Evolutionary conservation across 2,329 filamentous ascomycete species (phyloP).

Genomic region (Exophiala alcalophila): DNA sequence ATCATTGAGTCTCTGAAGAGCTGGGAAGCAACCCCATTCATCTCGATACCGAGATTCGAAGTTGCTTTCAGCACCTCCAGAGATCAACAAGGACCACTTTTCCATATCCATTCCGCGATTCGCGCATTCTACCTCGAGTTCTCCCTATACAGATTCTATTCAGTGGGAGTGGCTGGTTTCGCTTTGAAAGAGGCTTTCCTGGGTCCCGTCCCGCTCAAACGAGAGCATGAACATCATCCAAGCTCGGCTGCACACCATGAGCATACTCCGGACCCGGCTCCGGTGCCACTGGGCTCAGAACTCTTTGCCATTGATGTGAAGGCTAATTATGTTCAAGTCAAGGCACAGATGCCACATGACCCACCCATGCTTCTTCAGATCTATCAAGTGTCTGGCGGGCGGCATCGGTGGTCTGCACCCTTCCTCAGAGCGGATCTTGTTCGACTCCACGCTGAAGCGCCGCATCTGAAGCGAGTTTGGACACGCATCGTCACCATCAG

Average conservation of each 20-base stretch:
- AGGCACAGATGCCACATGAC: slow-evolving; percentile 82
- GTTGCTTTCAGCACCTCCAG: slow-evolving; percentile 79
- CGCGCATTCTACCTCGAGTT: slow-evolving; percentile 80
- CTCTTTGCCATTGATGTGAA: slow-evolving; percentile 79
- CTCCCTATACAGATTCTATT: slow-evolving; percentile 90
- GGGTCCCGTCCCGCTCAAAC: slow-evolving; percentile 29
- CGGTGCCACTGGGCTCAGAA: slow-evolving; percentile 49
- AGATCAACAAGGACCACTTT: slow-evolving; percentile 80
- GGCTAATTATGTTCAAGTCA: slow-evolving; percentile 77
- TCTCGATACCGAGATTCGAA: slow-evolving; percentile 83
- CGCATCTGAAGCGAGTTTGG: slow-evolving; percentile 80
- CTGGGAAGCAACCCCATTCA: slow-evolving; percentile 79
- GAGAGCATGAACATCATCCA: slow-evolving; percentile 3
- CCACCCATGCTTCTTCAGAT: slow-evolving; percentile 90
- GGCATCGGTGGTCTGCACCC: slow-evolving; percentile 82
- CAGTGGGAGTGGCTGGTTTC: slow-evolving; percentile 74
- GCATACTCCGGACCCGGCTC: slow-evolving; percentile 23
- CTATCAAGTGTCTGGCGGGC: slow-evolving; percentile 75
- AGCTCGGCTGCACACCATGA: slow-evolving; percentile 27
- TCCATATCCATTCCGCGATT: slow-evolving; percentile 79
- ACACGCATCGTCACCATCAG: slow-evolving; percentile 82
- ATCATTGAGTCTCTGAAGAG: slow-evolving; percentile 84
- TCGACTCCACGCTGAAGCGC: slow-evolving; percentile 83
- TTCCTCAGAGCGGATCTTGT: slow-evolving; percentile 74
- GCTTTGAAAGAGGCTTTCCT: slow-evolving; percentile 69